Evolutionary conservation across 2,329 filamentous ascomycete genomes (phyloP), one percentile per base, ranked within the genome.

Genomic region (Aspergillus pseudotamarii): DNA sequence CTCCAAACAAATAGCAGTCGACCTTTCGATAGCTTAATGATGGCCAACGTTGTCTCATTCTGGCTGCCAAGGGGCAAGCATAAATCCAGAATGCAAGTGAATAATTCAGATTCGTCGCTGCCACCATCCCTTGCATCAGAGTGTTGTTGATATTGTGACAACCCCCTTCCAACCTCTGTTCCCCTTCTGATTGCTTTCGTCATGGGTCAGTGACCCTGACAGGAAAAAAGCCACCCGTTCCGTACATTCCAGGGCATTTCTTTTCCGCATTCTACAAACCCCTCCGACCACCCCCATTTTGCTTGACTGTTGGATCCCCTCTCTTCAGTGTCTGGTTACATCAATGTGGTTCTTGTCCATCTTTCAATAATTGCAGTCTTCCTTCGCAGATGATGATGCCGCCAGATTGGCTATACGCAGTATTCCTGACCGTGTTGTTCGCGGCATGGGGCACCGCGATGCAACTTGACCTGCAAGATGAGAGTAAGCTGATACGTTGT

Each of bases 381-480:
- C 4, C 28, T 34, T n/a, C 19, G 2, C 19, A 51, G 3, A 51
- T 12, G 9, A 51, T 21, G 19, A 48, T 59, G 8, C 45, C 55
- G 4, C 60, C 57, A 4, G 38, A 46, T 26, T 62, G 59, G 62
- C 59, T 64, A 55, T 63, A 57, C 43, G 34, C 60, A n/a, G 23
- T 60, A 11, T 43, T 53, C 4, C 48, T 70, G 36, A 38, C 63
- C 50, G 41, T 63, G 19, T 45, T 59, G 19, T 55, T 69, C 28
- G 58, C 61, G 10, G 61, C 55, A 21, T 59, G 57, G 26, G 66
- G 63, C 36, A 56, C 32, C 8, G 65, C 60, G 4, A 60, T 73
- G 14, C 48, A 68, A 11, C 61, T 74, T 16, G 54, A 73, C 57
- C 32, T 72, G 21, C 61, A 68, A 54, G 69, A 73, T 61, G 54